Conservation (phyloP, 2,329 filamentous ascomycete species). For the Zasmidium citrigriseum region DNA sequence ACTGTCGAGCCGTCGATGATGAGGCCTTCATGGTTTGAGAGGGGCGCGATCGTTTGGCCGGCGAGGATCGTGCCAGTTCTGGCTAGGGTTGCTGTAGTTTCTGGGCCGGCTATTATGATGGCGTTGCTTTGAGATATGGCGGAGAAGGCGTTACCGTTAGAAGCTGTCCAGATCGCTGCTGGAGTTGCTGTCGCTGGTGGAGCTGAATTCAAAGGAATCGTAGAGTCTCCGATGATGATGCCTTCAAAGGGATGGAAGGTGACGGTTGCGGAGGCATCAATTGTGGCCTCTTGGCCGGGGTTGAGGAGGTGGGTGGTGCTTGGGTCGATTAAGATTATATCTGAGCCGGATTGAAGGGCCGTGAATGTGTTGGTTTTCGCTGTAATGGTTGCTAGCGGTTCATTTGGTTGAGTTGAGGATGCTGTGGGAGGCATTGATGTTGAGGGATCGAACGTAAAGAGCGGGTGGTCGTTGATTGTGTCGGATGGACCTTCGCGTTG, state of each 20-base stretch:
- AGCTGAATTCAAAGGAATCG: background rate
- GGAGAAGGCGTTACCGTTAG: background rate
- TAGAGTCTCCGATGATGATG: background rate
- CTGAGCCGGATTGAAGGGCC: background rate
- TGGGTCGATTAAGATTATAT: constrained; percentile 1
- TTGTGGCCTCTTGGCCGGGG: background rate
- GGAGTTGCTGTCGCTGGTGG: background rate
- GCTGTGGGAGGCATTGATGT: background rate
- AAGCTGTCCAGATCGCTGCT: background rate
- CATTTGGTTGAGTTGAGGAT: background rate
- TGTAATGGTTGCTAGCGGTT: background rate
- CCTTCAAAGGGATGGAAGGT: background rate
- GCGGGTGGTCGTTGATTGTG: background rate
- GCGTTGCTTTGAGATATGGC: background rate
- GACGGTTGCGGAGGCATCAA: background rate
- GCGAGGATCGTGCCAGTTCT: background rate
- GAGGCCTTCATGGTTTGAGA: background rate
- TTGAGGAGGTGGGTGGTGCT: background rate
- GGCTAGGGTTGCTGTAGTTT: background rate
- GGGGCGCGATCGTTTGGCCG: background rate
- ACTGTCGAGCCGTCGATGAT: background rate
- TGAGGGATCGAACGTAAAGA: background rate
- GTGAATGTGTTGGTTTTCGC: background rate
- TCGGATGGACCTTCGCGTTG: background rate
- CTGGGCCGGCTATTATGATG: background rate